phyloP scores from a whole-genome alignment of 495 filamentous ascomycete genomes.

The Pyronema omphalodes region DNA sequence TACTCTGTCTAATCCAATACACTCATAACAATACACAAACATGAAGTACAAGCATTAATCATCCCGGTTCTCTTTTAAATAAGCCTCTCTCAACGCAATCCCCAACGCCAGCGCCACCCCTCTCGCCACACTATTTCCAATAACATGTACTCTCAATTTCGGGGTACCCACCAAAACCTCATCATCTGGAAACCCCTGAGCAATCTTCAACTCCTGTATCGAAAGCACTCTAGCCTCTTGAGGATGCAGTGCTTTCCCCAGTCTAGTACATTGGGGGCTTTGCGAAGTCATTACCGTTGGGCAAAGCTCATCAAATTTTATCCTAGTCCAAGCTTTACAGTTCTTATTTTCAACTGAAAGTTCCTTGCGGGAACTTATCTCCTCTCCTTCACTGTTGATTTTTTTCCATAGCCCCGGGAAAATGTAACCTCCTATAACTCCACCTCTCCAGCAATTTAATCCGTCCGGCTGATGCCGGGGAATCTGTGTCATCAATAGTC shows the following conservation, averaged over 20 bases:
- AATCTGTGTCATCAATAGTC: constrained; percentile 26
- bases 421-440: constrained; percentile 19
- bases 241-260: constrained; percentile 40
- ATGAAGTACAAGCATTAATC: too few relatives aligned
- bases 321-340: constrained; percentile 32
- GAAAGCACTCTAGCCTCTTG: constrained; percentile 36
- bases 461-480: constrained; percentile 20
- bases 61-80: constrained; percentile 2
- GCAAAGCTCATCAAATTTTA: constrained; percentile 34
- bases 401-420: not conserved
- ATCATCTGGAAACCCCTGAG: constrained; percentile 47
- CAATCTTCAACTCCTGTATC: constrained; percentile 43
- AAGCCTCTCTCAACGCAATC: constrained; percentile 41
- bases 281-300: constrained; percentile 37
- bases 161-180: constrained; percentile 44
- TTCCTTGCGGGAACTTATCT: not conserved
- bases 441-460: constrained; percentile 10
- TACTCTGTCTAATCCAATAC: too few relatives aligned
- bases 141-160: constrained; percentile 36
- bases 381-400: constrained; percentile 1
- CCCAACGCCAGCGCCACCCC: constrained; percentile 43
- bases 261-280: constrained; percentile 30
- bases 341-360: not conserved
- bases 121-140: constrained; percentile 57
- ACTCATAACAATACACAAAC: too few relatives aligned